phyloP scores from a whole-genome alignment of 179 eudicot species.

The Beta lomatogona region DNA sequence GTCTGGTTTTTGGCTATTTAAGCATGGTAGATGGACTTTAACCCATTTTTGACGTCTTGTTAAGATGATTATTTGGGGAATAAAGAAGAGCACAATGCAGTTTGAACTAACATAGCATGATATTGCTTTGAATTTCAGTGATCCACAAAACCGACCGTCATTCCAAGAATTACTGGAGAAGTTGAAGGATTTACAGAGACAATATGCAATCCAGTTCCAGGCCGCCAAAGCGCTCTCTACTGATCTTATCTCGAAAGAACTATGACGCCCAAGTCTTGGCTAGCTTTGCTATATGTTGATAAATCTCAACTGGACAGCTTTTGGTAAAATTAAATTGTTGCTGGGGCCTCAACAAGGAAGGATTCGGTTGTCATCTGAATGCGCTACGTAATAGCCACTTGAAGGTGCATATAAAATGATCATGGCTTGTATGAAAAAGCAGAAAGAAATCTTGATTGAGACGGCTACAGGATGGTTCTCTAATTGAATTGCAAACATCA shows the following conservation, averaged over 20 bases:
- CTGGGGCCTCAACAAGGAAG: constrained; percentile 3
- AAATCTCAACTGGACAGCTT: constrained; percentile 7
- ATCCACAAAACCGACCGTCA: constrained; percentile 74
- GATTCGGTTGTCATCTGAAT: neutral
- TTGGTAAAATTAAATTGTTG: constrained; percentile 16
- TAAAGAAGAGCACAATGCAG: neutral
- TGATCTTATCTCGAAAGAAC: constrained; percentile 44
- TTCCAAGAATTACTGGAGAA: constrained; percentile 83
- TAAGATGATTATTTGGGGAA: neutral
- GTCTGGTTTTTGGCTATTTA: neutral
- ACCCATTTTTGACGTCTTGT: neutral
- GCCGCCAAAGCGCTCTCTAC: constrained; percentile 54
- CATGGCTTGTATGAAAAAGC: constrained; percentile 10
- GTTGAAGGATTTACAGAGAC: constrained; percentile 78
- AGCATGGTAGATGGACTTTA: neutral
- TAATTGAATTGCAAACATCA: constrained; percentile 10
- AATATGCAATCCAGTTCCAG: constrained; percentile 58
- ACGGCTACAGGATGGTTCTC: constrained; percentile 19
- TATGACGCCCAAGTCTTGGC: constrained; percentile 9
- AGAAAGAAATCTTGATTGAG: constrained; percentile 7
- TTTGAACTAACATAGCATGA: constrained; percentile 3
- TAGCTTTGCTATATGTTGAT: neutral
- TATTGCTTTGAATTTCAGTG: constrained; percentile 44
- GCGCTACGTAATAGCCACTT: neutral
- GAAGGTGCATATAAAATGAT: constrained; percentile 23